phyloP scores from a whole-genome alignment of 805 yeast genomes.

The Candida xiaguanensis region DNA sequence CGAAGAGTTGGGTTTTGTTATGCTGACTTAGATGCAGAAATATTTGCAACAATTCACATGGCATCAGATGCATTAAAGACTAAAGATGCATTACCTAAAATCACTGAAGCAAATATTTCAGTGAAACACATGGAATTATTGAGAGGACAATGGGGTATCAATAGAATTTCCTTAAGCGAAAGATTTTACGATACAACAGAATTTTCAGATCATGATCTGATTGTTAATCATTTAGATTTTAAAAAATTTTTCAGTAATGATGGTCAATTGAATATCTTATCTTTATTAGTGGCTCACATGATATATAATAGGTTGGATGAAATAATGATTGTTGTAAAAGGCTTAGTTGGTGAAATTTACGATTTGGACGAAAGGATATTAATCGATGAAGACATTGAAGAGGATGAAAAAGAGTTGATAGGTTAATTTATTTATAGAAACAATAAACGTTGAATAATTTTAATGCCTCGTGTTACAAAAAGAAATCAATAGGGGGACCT shows the following conservation, averaged over 20 bases:
- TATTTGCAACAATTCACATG: constrained; percentile 29
- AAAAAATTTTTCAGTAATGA: constrained; percentile 25
- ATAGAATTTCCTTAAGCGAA: constrained; percentile 20
- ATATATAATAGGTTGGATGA: constrained; percentile 29
- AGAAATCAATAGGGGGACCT: background rate
- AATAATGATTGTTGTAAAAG: constrained; percentile 23
- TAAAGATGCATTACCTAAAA: constrained; percentile 25
- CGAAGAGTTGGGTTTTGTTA: constrained; percentile 29
- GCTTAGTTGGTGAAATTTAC: constrained; percentile 33
- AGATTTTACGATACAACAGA: constrained; percentile 15
- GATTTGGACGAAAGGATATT: constrained; percentile 14
- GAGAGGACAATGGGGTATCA: constrained; percentile 26
- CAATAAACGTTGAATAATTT: background rate
- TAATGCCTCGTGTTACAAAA: background rate
- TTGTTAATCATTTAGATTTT: constrained; percentile 20
- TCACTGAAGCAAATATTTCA: constrained; percentile 27
- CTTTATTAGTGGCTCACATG: constrained; percentile 26
- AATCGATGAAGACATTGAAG: constrained; percentile 10
- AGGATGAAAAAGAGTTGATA: constrained; percentile 3
- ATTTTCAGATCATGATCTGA: constrained; percentile 12
- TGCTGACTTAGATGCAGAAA: constrained; percentile 22
- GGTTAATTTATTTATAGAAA: constrained; percentile 1
- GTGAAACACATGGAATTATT: constrained; percentile 26
- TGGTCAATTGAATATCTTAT: constrained; percentile 26
- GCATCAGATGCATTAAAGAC: constrained; percentile 23